Base-by-base conservation (phyloP, 805 yeast species). In the Sugiyamaella marilandica region DNA sequence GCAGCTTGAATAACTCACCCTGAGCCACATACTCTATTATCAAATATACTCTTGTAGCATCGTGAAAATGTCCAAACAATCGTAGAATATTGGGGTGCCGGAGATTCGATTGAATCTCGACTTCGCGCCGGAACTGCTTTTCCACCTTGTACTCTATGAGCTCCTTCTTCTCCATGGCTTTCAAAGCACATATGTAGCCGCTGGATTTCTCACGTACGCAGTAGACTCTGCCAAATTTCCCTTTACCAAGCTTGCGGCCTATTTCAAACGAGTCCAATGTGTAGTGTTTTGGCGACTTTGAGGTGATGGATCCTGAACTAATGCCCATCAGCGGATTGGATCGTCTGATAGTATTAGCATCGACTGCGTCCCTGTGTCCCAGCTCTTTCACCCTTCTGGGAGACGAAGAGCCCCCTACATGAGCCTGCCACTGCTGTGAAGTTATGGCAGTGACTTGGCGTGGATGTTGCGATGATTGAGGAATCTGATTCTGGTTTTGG, bases 201-300 rank as follows among this genome's bases (percentile, higher is more conserved):
- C 88, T 78, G 34, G 70, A 63, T 58, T 79, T 83, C 65, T 90
- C 97, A 52, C 78, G 77, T 8, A 85, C 97, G 65, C 96, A 87
- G 68, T 89, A 91, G 0, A 94, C 98, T 62, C 81, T 83, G 8
- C 99, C 99, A 62, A 91, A 83, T 67, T 90, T 89, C 5, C 99
- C 99, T 65, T 87, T 89, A 0, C 98, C 99, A 47, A 92, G 75
- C 53, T 85, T 83, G 50, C 83, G 79, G 14, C 97, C 98, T 41
- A 92, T 77, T 60, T 90, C 96, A 69, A 92, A 92, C 64, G 87
- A 94, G 29, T 73, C 69, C 19, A 83, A 67, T 0, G 76, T 59
- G 59, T 72, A 76, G 33, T 71, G 61, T 14, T 66, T 56, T 13
- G 52, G 48, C 9, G 47, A 29, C 31, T 49, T 41, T 34, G 50